Percentiles rank a stretch among this genome's conserved stretches.
Conservation (phyloP, 2,329 filamentous ascomycete genomes). For the Rhynchosporium agropyri region DNA sequence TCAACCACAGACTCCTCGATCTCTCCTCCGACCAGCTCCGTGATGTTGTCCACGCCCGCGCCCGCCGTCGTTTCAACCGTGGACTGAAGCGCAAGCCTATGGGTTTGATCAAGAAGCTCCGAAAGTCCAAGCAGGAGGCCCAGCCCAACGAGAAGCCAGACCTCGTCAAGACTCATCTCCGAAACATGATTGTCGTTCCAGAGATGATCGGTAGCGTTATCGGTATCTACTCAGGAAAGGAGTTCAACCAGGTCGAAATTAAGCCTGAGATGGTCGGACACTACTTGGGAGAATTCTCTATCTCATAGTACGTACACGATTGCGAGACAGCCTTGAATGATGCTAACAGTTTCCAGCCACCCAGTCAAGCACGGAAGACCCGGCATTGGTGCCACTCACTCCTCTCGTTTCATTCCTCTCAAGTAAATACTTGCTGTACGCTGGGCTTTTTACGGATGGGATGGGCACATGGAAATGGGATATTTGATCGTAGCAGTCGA, state of each 20-base stretch:
- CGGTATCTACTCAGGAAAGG: slow-evolving; percentile 99
- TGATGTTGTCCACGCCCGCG: slow-evolving; percentile 98
- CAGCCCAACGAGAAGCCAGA: slow-evolving; percentile 99
- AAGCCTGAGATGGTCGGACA: slow-evolving; percentile 99
- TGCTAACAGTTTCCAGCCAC: slow-evolving; percentile 72
- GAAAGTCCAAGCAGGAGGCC: slow-evolving; percentile 98
- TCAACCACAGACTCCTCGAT: slow-evolving; percentile 81
- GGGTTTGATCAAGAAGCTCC: slow-evolving; percentile 99
- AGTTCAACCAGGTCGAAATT: slow-evolving; percentile 99
- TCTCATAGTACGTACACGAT: slow-evolving; percentile 84
- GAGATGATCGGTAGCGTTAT: slow-evolving; percentile 99
- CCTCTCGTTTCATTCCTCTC: slow-evolving; percentile 99
- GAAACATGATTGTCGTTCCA: slow-evolving; percentile 99
- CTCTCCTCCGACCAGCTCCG: slow-evolving; percentile 98
- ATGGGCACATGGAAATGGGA: slow-evolving; percentile 34
- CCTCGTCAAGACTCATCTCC: slow-evolving; percentile 98
- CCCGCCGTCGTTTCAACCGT: slow-evolving; percentile 98
- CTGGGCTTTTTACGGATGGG: slow-evolving; percentile 31
- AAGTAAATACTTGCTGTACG: slow-evolving; percentile 67
- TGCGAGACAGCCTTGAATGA: neutral
- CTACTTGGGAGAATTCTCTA: slow-evolving; percentile 99
- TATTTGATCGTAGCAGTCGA: slow-evolving; percentile 28
- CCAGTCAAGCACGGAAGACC: slow-evolving; percentile 99
- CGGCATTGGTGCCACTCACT: slow-evolving; percentile 99
- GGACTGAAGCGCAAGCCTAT: slow-evolving; percentile 99